These are phyloP conservation scores for Allium fistulosum DNA, from an alignment of 106 monocot species.

Conservation along the genomic window DNA sequence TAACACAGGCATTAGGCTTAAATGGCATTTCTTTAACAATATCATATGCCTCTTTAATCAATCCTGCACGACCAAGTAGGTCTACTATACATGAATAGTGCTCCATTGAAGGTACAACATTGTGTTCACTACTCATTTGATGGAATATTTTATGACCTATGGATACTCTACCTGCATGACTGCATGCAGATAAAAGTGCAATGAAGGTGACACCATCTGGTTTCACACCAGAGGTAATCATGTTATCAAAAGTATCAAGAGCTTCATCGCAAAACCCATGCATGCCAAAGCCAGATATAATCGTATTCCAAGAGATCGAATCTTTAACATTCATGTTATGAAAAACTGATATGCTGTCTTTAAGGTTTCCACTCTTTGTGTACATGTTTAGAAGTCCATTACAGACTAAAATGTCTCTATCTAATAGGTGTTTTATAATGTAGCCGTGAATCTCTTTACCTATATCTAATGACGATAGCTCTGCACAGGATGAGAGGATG, in stretches of 20 bases:
- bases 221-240: slow-evolving; percentile 23
- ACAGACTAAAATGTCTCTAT: slow-evolving; percentile 23
- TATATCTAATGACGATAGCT: slow-evolving; percentile 20
- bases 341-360: slow-evolving; percentile 17
- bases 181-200: slow-evolving; percentile 50
- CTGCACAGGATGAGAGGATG: slow-evolving; percentile 31
- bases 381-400: slow-evolving; percentile 52
- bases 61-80: slow-evolving; percentile 61
- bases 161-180: slow-evolving; percentile 39
- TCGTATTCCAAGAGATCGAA: slow-evolving; percentile 53
- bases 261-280: slow-evolving; percentile 41
- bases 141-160: slow-evolving; percentile 41
- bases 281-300: slow-evolving; percentile 43
- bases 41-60: slow-evolving; percentile 31
- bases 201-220: slow-evolving; percentile 58
- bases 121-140: slow-evolving; percentile 26
- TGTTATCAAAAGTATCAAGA: slow-evolving; percentile 22
- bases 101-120: slow-evolving; percentile 37
- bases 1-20: slow-evolving; percentile 51
- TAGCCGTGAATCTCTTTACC: slow-evolving; percentile 47
- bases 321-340: slow-evolving; percentile 26
- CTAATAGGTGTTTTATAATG: slow-evolving; percentile 13
- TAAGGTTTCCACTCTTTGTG: slow-evolving; percentile 29
- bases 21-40: slow-evolving; percentile 45
- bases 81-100: slow-evolving; percentile 84